Evolutionary conservation across 306 rosid genomes (phyloP), one percentile per base, ranked within the genome.

Genomic region (Pueraria montana): DNA sequence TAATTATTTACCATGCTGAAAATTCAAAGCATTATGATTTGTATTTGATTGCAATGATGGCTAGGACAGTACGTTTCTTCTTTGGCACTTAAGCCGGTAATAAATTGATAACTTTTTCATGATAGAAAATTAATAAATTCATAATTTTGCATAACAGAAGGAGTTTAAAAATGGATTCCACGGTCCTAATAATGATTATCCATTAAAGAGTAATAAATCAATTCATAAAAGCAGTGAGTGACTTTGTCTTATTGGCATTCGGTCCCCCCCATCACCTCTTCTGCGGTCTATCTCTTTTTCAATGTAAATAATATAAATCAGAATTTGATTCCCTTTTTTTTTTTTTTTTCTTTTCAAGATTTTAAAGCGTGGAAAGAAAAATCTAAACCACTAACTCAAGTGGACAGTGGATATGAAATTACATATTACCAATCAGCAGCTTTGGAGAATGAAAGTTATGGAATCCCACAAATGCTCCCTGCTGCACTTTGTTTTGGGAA

Each of bases 371-470:
- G 84, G 52, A 61, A 87, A 80, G 84, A 85, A 84, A 80, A 84
- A 81, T 84, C 74, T 77, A 81, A 81, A 73, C 84, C 87, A 87
- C 87, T 84, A 68, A 86, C 84, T 61, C 78, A 61, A 80, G 88
- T 85, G 88, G 88, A 72, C 71, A 74, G 46, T 76, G 83, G 77
- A 84, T 66, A 72, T 81, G 67, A 73, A 84, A 81, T 81, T 80
- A 77, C 84, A 72, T 55, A 62, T 77, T 67, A 40, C 81, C 86
- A 87, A 80, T 83, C 74, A 83, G 11, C 18, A 70, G 23, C 50
- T 70, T 82, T 80, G 83, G 78, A 69, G 68, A 80, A 87, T 80
- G 81, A 87, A 72, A 83, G 65, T 76, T 73, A 45, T 62, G 85
- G 86, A 81, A 80, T 87, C 84, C 76, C 49, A 84, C 58, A 84